A percentile compares a stretch with the other conserved stretches of the same genome.
Evolutionary conservation across 768 basidiomycete species (phyloP).

Genomic region (Myochromella boudieri): DNA sequence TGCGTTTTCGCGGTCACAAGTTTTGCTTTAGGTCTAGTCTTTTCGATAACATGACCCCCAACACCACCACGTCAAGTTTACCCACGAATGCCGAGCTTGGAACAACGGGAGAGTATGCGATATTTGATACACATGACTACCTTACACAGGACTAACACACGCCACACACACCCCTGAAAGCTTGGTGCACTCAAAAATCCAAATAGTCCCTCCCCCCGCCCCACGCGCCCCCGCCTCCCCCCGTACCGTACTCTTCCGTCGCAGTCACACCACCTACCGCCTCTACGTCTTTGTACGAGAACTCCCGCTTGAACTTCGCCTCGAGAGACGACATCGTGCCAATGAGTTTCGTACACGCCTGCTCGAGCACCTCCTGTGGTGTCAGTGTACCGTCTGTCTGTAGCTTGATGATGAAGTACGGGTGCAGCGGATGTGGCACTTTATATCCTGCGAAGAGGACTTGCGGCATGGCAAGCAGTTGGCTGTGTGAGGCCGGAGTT

Average conservation of each 20-base stretch:
- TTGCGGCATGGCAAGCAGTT: conserved; percentile 84
- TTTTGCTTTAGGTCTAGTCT: too few relatives aligned
- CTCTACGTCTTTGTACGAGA: conserved; percentile 75
- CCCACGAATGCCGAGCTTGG: too few relatives aligned
- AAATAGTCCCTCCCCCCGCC: conserved; percentile 23
- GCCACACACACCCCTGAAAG: too few relatives aligned
- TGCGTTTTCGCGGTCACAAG: too few relatives aligned
- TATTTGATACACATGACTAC: too few relatives aligned
- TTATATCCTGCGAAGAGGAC: conserved; percentile 98
- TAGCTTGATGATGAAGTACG: conserved; percentile 91
- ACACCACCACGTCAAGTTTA: background rate
- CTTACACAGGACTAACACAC: too few relatives aligned
- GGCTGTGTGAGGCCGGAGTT: conserved; percentile 53
- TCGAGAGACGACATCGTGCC: conserved; percentile 65
- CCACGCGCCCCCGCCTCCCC: conserved; percentile 27
- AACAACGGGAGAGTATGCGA: too few relatives aligned
- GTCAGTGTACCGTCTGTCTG: conserved; percentile 90
- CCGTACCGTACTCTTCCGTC: conserved; percentile 49
- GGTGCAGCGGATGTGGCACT: conserved; percentile 94
- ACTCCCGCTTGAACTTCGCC: conserved; percentile 79
- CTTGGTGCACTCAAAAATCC: conserved; percentile 21
- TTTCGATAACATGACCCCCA: background rate
- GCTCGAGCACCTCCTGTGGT: conserved; percentile 79
- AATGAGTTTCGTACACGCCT: conserved; percentile 82
- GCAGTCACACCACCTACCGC: conserved; percentile 29